Evolutionary conservation across 805 yeast species (phyloP), one percentile per base, ranked within the genome.

Genomic region (Ogataea minuta): DNA sequence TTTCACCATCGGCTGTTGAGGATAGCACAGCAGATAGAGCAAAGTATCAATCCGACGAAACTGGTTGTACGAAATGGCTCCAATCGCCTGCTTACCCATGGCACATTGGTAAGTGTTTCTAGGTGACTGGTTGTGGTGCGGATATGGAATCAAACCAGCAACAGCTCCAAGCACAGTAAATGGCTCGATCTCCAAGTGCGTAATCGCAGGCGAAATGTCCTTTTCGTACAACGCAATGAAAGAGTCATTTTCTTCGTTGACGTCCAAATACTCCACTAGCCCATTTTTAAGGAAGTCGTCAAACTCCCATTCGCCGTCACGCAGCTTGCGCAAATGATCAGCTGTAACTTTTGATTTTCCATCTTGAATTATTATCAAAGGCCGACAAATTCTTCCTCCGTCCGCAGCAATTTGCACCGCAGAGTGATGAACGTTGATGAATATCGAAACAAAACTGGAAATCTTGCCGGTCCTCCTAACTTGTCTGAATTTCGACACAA

Each of bases 11-110:
- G 99, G 99, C 62, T 93, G 98, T 66, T 93, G 98, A 4, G 99
- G 99, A 59, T 93, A 93, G n/a, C 89, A 95, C 96, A 93, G 86
- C 49, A 93, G 71, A 58, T 93, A 93, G 49, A 93, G 70, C 57
- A 93, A 67, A 1, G 99, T 93, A 59, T 93, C 99, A 50, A 93
- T 91, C 63, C 99, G 81, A 59, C 88, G 77, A 68, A 93, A 86
- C 66, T 93, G 99, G 63, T 93, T 93, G 62, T 93, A 93, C 9
- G 95, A 96, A 65, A 93, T 93, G 2, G 98, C 98, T 52, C 99
- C 99, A 64, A 93, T 91, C n/a, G 99, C 99, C 69, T 93, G 99
- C 67, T 88, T 88, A 79, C 96, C 95, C 95, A 86, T 86, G 59
- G 95, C 95, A 74, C 95, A 86, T 65, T 86, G 95, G 66, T 86